Conservation (phyloP, 139 green algal species). For the Chlorella sp. region DNA sequence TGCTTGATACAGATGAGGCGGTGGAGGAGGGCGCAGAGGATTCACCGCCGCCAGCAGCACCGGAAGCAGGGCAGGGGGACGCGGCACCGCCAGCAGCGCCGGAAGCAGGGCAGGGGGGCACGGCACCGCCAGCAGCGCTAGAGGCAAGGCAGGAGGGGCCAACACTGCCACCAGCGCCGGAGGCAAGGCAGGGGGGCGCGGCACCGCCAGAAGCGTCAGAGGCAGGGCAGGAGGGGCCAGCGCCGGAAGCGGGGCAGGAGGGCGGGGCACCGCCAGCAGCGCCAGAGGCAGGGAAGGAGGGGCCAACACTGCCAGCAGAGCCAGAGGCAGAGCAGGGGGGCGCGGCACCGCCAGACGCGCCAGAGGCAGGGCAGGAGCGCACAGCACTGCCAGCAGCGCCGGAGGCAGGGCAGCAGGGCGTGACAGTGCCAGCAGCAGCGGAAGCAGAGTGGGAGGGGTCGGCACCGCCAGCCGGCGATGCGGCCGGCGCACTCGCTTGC, state of each 20-base stretch:
- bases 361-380: conserved; percentile 6
- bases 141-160: no score
- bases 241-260: no score
- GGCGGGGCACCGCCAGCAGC: background rate
- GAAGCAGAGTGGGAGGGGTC: no score
- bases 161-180: no score
- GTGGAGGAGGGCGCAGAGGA: background rate
- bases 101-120: background rate
- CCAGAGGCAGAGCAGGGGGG: background rate
- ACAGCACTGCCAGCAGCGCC: background rate
- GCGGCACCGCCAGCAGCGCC: background rate
- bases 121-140: background rate
- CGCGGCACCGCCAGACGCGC: background rate
- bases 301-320: no score
- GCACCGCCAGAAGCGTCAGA: background rate
- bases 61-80: background rate
- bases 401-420: no score
- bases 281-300: background rate
- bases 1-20: conserved; percentile 22
- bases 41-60: background rate
- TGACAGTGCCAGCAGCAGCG: background rate
- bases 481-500: no score
- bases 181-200: no score
- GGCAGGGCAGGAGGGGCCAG: no score
- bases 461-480: no score